Base-by-base conservation (phyloP, 2,329 filamentous ascomycete species). In the Claviceps pusilla region DNA sequence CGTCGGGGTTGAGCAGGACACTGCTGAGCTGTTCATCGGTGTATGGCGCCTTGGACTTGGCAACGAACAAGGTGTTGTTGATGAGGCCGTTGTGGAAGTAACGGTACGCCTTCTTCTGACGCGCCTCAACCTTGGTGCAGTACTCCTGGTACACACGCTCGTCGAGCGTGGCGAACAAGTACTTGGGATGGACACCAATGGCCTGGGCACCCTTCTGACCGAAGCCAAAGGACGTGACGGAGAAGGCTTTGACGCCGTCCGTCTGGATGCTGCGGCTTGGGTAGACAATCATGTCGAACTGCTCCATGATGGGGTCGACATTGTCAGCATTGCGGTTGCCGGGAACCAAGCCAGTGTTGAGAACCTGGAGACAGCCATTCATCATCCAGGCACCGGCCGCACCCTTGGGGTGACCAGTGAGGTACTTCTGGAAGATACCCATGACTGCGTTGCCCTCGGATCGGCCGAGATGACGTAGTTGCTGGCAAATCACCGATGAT, bases 351-450 rank as follows among this genome's bases (percentile, higher is more conserved):
- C 93, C 93, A 52, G 80, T 85, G 76, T 97, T 95, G 63, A 98
- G 81, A 48, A 96, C 89, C 71, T 98, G 93, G 68, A 98, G 76
- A 69, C 88, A 93, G 60, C 93, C 93, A 76, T 98, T 98, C 80
- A 98, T 84, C 93, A 98, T 98, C 90, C 93, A 98, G 50, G 91
- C 93, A 76, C 93, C 93, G 57, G 93, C 93, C 64, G 93, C 91
- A 84, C 93, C 93, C 83, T 98, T 98, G 65, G 93, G 93, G 69
- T 98, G 93, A 71, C 93, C 93, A 54, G 94, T 98, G 58, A 98
- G 83, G 71, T 94, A 97, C 74, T 98, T 98, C 74, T 98, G 93
- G 86, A 97, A 98, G 69, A 98, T 90, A 76, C 90, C 93, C 60
- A 97, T 73, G 14, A 98, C 77, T 37, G 93, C 90, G 66, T 98